phyloP scores from a whole-genome alignment of 2,329 filamentous ascomycete species.

The Penicillium concentricum region DNA sequence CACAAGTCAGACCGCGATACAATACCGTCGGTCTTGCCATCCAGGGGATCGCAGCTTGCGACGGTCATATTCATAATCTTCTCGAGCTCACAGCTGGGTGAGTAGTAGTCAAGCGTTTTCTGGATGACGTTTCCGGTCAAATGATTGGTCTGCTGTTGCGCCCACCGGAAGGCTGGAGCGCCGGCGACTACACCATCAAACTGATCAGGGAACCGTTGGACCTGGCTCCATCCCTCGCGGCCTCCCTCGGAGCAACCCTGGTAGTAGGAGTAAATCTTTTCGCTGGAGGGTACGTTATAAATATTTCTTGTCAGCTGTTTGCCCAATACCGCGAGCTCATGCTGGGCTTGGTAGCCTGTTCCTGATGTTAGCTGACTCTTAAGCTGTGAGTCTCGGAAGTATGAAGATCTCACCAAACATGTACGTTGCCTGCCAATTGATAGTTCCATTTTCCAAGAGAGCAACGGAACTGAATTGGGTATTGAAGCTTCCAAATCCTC shows the following conservation, averaged over 20 bases:
- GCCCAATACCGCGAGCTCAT: conserved; percentile 49
- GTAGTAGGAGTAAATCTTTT: conserved; percentile 45
- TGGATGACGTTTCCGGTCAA: conserved; percentile 39
- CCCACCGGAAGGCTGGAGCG: conserved; percentile 46
- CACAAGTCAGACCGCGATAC: conserved; percentile 50
- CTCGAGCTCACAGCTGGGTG: conserved; percentile 47
- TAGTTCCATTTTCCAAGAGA: conserved; percentile 41
- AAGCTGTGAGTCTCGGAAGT: background rate
- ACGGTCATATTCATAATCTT: conserved; percentile 56
- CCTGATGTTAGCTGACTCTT: background rate
- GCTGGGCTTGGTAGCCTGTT: conserved; percentile 45
- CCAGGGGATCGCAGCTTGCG: conserved; percentile 52
- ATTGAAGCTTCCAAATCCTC: conserved; percentile 51
- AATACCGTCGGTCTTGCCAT: conserved; percentile 54
- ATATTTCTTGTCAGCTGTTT: conserved; percentile 44
- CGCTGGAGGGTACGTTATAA: conserved; percentile 27
- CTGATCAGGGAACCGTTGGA: conserved; percentile 49
- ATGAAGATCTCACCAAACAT: conserved; percentile 46
- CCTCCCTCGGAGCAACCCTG: conserved; percentile 55
- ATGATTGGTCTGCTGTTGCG: conserved; percentile 44
- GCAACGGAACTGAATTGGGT: conserved; percentile 40
- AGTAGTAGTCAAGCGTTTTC: conserved; percentile 40
- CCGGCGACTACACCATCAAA: conserved; percentile 47
- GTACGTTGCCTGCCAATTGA: conserved; percentile 52
- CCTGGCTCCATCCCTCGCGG: conserved; percentile 48